Evolutionary conservation across 2,329 filamentous ascomycete genomes (phyloP).

Genomic region (Alternaria gaisen): DNA sequence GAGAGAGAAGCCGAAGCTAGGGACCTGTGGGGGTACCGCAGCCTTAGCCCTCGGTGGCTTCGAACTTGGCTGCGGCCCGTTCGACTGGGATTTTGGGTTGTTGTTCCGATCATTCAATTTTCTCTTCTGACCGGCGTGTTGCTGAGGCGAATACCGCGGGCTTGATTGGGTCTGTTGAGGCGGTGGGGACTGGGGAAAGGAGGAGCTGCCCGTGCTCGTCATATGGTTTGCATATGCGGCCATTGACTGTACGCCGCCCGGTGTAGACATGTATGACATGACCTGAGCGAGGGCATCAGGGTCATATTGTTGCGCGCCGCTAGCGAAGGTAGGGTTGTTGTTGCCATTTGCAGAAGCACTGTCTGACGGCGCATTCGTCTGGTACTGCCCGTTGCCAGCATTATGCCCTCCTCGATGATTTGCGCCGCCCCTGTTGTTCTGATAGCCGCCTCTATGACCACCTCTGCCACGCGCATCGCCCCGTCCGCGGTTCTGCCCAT

Average conservation of each 20-base stretch:
- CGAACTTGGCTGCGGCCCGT: conserved; percentile 23
- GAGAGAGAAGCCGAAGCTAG: conserved; percentile 48
- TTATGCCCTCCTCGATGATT: conserved; percentile 12
- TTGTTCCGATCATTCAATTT: conserved; percentile 33
- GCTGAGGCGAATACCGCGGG: conserved; percentile 24
- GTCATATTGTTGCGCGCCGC: conserved; percentile 25
- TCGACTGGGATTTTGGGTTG: conserved; percentile 18
- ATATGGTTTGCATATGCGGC: conserved; percentile 37
- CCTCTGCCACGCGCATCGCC: conserved; percentile 27
- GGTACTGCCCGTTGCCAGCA: conserved; percentile 15
- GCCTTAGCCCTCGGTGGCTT: conserved; percentile 48
- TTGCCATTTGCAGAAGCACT: conserved; percentile 11
- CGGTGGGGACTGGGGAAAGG: conserved; percentile 10
- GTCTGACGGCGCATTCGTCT: conserved; percentile 10
- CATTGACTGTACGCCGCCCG: conserved; percentile 41
- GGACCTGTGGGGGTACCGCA: conserved; percentile 46
- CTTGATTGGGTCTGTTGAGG: conserved; percentile 16
- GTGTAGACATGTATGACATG: conserved; percentile 43
- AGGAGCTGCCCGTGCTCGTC: conserved; percentile 13
- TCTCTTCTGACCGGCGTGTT: conserved; percentile 41
- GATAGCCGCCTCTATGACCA: conserved; percentile 32
- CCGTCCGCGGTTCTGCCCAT: conserved; percentile 25
- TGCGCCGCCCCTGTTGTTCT: conserved; percentile 27
- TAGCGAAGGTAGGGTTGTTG: conserved; percentile 26
- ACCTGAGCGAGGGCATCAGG: conserved; percentile 39